phyloP scores from a whole-genome alignment of 768 basidiomycete genomes.

The Kwoniella mangroviensis region DNA sequence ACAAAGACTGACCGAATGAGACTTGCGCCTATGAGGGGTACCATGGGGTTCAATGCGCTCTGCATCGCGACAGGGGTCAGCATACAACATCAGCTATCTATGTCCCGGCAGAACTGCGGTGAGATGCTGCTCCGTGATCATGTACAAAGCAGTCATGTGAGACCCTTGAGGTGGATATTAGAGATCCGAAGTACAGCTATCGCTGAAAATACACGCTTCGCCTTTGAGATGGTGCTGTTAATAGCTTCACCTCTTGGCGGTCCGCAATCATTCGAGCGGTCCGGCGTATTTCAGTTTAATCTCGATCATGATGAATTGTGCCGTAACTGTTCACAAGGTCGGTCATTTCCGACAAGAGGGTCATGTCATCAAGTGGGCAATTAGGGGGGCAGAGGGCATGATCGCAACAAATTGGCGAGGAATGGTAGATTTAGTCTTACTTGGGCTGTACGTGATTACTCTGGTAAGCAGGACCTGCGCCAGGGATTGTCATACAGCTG shows the following conservation, averaged over 20 bases:
- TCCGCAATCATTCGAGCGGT: neutral
- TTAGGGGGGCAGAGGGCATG: too few species aligned
- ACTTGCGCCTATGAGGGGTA: neutral
- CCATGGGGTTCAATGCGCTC: constrained; percentile 2
- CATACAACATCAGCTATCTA: too few species aligned
- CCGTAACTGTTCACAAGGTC: neutral
- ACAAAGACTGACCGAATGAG: constrained; percentile 5
- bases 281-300: neutral
- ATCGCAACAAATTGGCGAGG: too few species aligned
- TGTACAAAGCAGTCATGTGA: neutral
- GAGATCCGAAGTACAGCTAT: neutral
- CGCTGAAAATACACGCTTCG: neutral
- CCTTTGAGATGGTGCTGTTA: neutral
- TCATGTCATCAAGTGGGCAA: too few species aligned
- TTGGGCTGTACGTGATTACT: too few species aligned
- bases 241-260: constrained; percentile 10
- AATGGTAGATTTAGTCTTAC: too few species aligned
- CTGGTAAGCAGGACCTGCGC: too few species aligned
- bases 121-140: neutral
- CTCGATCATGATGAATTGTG: neutral
- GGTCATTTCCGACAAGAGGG: neutral
- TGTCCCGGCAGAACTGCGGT: neutral
- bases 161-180: neutral
- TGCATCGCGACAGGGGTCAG: neutral
- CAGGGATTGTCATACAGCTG: too few species aligned